Percentiles rank a stretch among this genome's conserved stretches.
phyloP scores from a whole-genome alignment of 2,329 filamentous ascomycete species.

The Periconia digitata region DNA sequence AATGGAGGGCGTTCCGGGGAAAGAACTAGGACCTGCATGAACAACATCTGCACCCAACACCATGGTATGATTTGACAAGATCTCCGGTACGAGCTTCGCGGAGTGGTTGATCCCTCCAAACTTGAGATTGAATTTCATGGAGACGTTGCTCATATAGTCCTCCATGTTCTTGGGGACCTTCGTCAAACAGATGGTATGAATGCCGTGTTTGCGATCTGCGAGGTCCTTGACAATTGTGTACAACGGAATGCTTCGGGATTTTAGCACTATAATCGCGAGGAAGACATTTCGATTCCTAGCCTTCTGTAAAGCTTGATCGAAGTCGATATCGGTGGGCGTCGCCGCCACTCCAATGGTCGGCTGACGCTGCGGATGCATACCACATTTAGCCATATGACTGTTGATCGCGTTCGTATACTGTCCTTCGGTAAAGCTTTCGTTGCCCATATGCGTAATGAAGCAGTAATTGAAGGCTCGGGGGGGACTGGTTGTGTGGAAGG shows the following conservation, averaged over 20 bases:
- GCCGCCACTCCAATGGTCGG: not conserved
- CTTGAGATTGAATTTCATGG: slow-evolving; percentile 35
- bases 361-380: not conserved
- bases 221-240: slow-evolving; percentile 18
- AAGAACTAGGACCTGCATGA: slow-evolving; percentile 36
- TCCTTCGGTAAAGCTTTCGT: too few species aligned
- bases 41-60: slow-evolving; percentile 49
- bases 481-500: too few species aligned
- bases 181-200: slow-evolving; percentile 18
- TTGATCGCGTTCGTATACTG: too few species aligned
- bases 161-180: slow-evolving; percentile 1
- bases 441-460: too few species aligned
- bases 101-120: slow-evolving; percentile 23
- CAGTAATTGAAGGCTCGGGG: too few species aligned
- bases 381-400: not conserved
- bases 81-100: not conserved
- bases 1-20: slow-evolving; percentile 39
- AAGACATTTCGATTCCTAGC: slow-evolving; percentile 2
- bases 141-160: slow-evolving; percentile 19
- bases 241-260: not conserved
- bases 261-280: slow-evolving; percentile 8
- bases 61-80: slow-evolving; percentile 29
- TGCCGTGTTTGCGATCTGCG: slow-evolving; percentile 13
- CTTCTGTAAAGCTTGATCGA: not conserved
- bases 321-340: not conserved